Evolutionary conservation across 2,329 filamentous ascomycete genomes (phyloP).

Genomic region (Pseudodiploospora longispora): DNA sequence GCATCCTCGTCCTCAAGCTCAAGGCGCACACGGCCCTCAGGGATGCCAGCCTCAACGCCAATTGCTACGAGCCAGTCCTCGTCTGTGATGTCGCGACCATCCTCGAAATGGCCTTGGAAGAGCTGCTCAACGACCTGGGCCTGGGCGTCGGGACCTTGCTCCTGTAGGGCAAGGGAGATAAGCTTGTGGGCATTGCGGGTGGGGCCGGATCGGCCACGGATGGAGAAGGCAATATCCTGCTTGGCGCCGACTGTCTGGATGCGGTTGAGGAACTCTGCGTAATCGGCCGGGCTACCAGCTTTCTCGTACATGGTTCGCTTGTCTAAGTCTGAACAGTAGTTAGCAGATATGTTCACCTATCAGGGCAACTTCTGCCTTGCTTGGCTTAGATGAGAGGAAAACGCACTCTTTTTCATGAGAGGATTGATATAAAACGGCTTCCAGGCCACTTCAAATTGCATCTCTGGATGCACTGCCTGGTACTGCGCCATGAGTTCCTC

Average conservation of each 20-base stretch:
- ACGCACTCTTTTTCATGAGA: conserved; percentile 16
- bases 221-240: conserved; percentile 32
- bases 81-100: conserved; percentile 34
- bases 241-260: conserved; percentile 23
- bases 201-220: conserved; percentile 35
- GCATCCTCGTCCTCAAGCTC: conserved; percentile 21
- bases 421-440: conserved; percentile 40
- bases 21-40: conserved; percentile 16
- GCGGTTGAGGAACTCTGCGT: conserved; percentile 21
- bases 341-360: conserved; percentile 5
- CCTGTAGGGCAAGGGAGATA: conserved; percentile 31
- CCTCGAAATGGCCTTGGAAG: conserved; percentile 34
- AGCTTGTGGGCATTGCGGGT: conserved; percentile 39
- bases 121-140: conserved; percentile 33
- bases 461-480: conserved; percentile 29
- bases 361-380: background rate
- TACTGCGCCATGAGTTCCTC: conserved; percentile 36
- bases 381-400: background rate
- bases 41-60: conserved; percentile 24
- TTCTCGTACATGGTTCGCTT: conserved; percentile 29
- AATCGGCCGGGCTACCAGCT: conserved; percentile 18
- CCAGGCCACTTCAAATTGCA: conserved; percentile 38
- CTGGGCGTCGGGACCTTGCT: conserved; percentile 24
- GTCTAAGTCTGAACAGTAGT: conserved; percentile 18
- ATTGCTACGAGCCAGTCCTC: conserved; percentile 28